Evolutionary conservation across 2,329 filamentous ascomycete genomes (phyloP).

Genomic region (Botryotinia convoluta): DNA sequence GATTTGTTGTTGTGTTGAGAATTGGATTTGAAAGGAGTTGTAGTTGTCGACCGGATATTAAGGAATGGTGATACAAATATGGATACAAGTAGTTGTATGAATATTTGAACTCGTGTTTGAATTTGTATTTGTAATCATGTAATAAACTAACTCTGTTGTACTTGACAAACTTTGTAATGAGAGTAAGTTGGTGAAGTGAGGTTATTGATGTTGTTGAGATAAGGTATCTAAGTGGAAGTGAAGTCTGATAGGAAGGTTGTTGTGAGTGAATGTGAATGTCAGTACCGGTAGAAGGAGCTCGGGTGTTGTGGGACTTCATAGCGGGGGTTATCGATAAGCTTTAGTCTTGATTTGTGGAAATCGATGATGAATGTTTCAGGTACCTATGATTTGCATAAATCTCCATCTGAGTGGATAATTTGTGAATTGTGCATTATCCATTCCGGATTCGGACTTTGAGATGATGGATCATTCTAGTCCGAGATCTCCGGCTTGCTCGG

Average conservation of each 20-base stretch:
- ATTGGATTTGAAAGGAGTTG: not conserved
- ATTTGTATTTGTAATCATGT: not conserved
- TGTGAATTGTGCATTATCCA: not conserved
- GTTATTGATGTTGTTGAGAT: not conserved
- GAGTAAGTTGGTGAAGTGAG: not conserved
- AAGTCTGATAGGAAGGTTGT: too few species aligned
- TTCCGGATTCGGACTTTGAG: not conserved
- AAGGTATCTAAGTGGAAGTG: not conserved
- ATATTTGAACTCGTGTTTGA: not conserved
- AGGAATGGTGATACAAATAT: not conserved
- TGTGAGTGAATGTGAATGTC: not conserved
- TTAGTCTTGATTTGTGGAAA: not conserved
- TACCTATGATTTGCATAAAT: constrained; percentile 2
- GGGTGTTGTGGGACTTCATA: constrained; percentile 13
- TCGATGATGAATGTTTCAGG: not conserved
- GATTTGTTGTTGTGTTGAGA: not conserved
- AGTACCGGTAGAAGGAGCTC: not conserved
- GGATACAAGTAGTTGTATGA: not conserved
- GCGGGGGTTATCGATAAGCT: constrained; percentile 5
- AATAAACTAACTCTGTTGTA: not conserved
- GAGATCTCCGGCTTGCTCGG: not conserved
- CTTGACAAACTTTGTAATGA: not conserved
- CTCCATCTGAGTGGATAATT: not conserved
- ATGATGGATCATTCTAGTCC: not conserved
- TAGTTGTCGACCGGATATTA: not conserved